Evolutionary conservation across 2,329 filamentous ascomycete species (phyloP).

Genomic region (Aspergillus niger): DNA sequence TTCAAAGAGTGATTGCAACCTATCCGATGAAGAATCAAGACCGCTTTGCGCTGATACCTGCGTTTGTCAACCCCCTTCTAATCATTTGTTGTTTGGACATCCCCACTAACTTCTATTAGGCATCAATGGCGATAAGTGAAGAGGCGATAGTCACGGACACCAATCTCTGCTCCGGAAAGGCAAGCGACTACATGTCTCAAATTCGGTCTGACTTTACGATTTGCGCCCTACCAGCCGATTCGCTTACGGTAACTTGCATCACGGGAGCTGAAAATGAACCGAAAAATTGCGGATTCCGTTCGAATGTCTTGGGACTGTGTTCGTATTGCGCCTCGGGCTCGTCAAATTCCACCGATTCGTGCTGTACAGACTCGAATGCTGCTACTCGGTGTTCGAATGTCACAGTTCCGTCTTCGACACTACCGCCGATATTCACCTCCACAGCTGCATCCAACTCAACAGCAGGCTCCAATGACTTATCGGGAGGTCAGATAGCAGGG

Average conservation of each 20-base stretch:
- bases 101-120: constrained; percentile 49
- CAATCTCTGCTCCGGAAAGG: constrained; percentile 69
- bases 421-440: constrained; percentile 63
- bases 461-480: constrained; percentile 55
- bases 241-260: constrained; percentile 75
- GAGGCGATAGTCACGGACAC: constrained; percentile 76
- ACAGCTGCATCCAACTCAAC: constrained; percentile 66
- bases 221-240: constrained; percentile 78
- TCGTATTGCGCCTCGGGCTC: constrained; percentile 82
- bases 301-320: constrained; percentile 74
- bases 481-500: constrained; percentile 86
- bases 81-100: neutral
- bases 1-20: constrained; percentile 69
- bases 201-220: constrained; percentile 91
- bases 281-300: constrained; percentile 80
- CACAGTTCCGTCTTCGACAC: constrained; percentile 69
- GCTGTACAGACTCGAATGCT: constrained; percentile 82
- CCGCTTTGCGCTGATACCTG: constrained; percentile 90
- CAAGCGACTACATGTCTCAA: constrained; percentile 67
- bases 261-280: constrained; percentile 77
- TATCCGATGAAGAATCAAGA: constrained; percentile 64
- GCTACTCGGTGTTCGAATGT: constrained; percentile 73
- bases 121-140: constrained; percentile 84
- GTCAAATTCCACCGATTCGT: constrained; percentile 90
- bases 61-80: constrained; percentile 52